Evolutionary conservation across 2,329 filamentous ascomycete genomes (phyloP).

Genomic region (Fusarium cyanostomum): DNA sequence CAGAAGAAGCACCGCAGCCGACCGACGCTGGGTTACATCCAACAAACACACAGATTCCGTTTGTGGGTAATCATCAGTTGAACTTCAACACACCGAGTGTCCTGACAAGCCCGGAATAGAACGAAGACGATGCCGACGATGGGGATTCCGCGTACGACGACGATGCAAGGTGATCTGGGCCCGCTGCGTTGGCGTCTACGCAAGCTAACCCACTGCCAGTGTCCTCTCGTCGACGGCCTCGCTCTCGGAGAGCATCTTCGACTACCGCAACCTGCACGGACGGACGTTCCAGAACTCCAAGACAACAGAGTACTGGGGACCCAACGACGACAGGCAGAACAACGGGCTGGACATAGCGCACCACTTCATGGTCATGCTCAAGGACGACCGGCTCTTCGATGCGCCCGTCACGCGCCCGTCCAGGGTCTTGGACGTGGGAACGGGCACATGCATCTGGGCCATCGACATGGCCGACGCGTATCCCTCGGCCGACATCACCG

Average conservation of each 20-base stretch:
- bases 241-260: slow-evolving; percentile 46
- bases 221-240: slow-evolving; percentile 44
- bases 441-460: slow-evolving; percentile 19
- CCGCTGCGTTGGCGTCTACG: not conserved
- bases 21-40: not conserved
- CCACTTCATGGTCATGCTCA: slow-evolving; percentile 39
- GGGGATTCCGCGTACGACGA: slow-evolving; percentile 2
- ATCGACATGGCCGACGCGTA: slow-evolving; percentile 57
- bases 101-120: not conserved
- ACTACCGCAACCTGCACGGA: slow-evolving; percentile 47
- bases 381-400: slow-evolving; percentile 24
- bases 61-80: slow-evolving; percentile 1
- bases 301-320: slow-evolving; percentile 44
- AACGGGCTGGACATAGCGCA: slow-evolving; percentile 41
- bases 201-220: slow-evolving; percentile 14
- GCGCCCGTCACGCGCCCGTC: slow-evolving; percentile 55
- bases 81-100: not conserved
- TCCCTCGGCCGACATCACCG: slow-evolving; percentile 55
- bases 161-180: not conserved
- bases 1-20: not conserved
- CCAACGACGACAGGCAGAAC: slow-evolving; percentile 42
- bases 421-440: slow-evolving; percentile 39
- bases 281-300: slow-evolving; percentile 45
- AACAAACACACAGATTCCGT: slow-evolving; percentile 30
- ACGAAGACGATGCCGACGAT: slow-evolving; percentile 17